A percentile compares a stretch with the other conserved stretches of the same genome.
These are phyloP conservation scores for Verticillium isaacii DNA, from an alignment of 2,329 filamentous ascomycete genomes.

Conservation along the genomic window DNA sequence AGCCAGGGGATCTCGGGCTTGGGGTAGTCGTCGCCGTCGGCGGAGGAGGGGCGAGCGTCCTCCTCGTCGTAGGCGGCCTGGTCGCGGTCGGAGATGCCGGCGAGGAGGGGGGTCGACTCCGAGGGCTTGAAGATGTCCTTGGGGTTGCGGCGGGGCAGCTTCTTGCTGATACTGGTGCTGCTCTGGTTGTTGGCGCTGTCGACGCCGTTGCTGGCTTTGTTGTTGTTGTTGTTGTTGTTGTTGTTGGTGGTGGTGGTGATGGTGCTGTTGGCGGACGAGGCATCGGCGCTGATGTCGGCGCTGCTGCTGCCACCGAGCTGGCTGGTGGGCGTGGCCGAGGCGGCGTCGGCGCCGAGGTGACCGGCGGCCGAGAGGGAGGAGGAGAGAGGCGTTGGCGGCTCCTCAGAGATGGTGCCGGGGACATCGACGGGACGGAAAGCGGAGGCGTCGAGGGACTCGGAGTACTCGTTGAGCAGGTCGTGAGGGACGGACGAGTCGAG, in stretches of 20 bases:
- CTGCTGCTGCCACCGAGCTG: constrained; percentile 65
- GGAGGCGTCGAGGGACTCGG: constrained; percentile 50
- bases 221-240: too few relatives aligned
- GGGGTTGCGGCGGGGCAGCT: constrained; percentile 72
- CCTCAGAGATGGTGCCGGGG: constrained; percentile 73
- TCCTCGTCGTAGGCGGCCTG: constrained; percentile 36
- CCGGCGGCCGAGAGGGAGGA: not conserved
- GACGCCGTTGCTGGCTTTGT: not conserved
- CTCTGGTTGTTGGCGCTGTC: constrained; percentile 11
- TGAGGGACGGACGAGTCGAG: constrained; percentile 91
- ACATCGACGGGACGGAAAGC: constrained; percentile 54
- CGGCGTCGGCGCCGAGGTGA: not conserved
- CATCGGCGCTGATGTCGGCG: constrained; percentile 22
- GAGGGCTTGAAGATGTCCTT: constrained; percentile 79
- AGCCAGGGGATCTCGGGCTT: constrained; percentile 63
- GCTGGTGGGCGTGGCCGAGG: constrained; percentile 55
- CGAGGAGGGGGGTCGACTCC: constrained; percentile 63
- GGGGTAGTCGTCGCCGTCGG: constrained; percentile 23
- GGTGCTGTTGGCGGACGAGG: constrained; percentile 11
- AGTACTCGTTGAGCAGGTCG: constrained; percentile 86
- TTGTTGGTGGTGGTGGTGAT: not conserved
- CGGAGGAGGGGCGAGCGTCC: constrained; percentile 29
- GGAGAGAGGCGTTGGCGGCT: constrained; percentile 31
- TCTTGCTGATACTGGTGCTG: constrained; percentile 27
- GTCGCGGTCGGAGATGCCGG: constrained; percentile 35